Evolutionary conservation across 495 filamentous ascomycete genomes (phyloP), one percentile per base, ranked within the genome.

Genomic region (Glutinoglossum americanum): DNA sequence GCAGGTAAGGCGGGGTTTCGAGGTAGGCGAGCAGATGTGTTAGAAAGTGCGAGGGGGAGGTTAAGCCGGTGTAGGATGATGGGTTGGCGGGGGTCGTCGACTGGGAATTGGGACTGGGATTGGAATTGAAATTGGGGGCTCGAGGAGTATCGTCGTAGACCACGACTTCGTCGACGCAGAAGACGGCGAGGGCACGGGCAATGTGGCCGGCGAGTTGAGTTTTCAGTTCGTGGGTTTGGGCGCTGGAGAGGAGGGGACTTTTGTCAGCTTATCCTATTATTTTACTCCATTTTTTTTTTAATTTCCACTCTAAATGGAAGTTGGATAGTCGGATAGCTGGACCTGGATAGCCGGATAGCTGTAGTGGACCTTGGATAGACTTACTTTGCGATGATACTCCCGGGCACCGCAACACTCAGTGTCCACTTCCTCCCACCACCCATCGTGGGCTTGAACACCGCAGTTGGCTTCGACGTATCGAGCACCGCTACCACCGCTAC

Each of bases 131-230:
- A n/a, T n/a, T n/a, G n/a, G n/a, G n/a, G n/a, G n/a, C n/a, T n/a
- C n/a, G n/a, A n/a, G n/a, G n/a, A n/a, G n/a, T n/a, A n/a, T 32
- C 48, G 26, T 53, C 30, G 49, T 25, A 3, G 15, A 89, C 66
- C 48, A 89, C 72, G 28, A 90, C 72, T 66, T 90, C 85, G 62
- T 90, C 85, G 55, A 89, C 76, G 60, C 76, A 81, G 64, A 87
- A 89, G 58, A 88, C 81, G 26, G 83, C 79, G 8, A 80, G 69
- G 15, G 82, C 83, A 23, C 85, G 81, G 1, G 83, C 85, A 25
- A 90, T 76, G 57, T 78, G 77, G 23, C 81, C 80, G 4, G 79
- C 80, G 41, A 84, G 70, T 26, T 70, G 68, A 9, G 79, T 80
- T 63, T 82, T 80, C 57, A 82, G 79, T 47, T 86, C 82, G 51